Percentiles rank a stretch among this genome's conserved stretches.
Conservation (phyloP, 306 rosid genomes). For the Potentilla sterilis region DNA sequence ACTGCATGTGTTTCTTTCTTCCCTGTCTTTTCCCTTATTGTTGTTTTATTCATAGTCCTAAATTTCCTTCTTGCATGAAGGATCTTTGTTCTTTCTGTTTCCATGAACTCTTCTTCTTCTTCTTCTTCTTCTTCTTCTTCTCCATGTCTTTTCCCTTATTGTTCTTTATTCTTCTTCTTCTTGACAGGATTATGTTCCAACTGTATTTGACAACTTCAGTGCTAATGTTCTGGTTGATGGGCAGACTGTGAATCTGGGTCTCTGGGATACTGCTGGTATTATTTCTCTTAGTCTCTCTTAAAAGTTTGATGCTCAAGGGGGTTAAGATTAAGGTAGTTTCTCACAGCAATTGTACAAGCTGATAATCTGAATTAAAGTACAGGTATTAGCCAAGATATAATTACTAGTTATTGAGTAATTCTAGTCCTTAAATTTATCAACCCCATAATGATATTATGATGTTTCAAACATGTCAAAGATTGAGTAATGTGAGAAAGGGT, state of each 20-base stretch:
- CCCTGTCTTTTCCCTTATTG: not conserved
- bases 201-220: constrained; percentile 59
- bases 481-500: not conserved
- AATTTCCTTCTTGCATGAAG: not conserved
- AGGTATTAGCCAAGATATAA: not conserved
- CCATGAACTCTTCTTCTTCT: not conserved
- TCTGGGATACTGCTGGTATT: constrained; percentile 66
- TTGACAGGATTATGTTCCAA: constrained; percentile 56
- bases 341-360: not conserved
- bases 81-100: constrained; percentile 10
- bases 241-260: constrained; percentile 50
- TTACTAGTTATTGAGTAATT: not conserved
- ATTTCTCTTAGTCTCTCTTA: constrained; percentile 14
- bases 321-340: not conserved
- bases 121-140: not conserved
- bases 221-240: constrained; percentile 53
- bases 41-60: not conserved
- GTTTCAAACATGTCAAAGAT: constrained; percentile 4
- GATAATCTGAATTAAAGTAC: not conserved
- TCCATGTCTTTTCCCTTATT: no score
- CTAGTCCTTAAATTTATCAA: not conserved
- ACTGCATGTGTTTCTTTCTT: not conserved
- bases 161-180: not conserved
- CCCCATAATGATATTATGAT: not conserved
- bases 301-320: not conserved